Evolutionary conservation across 768 basidiomycete genomes (phyloP), one percentile per base, ranked within the genome.

Genomic region (Chalciporus piperatus): DNA sequence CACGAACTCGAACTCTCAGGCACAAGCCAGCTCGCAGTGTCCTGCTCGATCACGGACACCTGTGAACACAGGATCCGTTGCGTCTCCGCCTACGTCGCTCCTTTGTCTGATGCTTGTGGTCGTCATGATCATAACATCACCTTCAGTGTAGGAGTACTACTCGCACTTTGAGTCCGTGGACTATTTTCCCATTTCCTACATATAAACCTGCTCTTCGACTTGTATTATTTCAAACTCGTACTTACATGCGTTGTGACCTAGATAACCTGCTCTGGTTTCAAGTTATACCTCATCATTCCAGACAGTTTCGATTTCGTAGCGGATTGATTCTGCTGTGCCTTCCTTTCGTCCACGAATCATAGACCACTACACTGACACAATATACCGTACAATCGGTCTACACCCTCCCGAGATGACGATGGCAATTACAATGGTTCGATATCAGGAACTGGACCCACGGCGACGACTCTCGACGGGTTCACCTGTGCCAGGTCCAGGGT

Each of bases 381-480:
- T n/a, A 37, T 37, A 37, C 35, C 16, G 35, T 37, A 37, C 35
- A n/a, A 37, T 10, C 5, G n/a, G 35, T 37, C 5, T 6, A 35
- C 13, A 3, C 33, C 16, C 3, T 35, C 5, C 35, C 8, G 16
- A 37, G n/a, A 19, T 32, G 19, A 10, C 14, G 25, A 32, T 25
- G 22, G 12, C 41, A 19, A 45, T 41, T 67, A 83, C 62, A 89
- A 62, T 1, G 87, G 82, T 58, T 80, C 74, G 45, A 96, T 83
- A 59, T 82, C 62, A 1, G 85, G 86, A 47, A 79, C 66, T 0
- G 92, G 92, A 1, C 92, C 92, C 6, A 77, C 70, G 3, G 92
- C 84, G 4, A 96, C 84, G 59, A 95, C 71, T 41, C 87, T 79
- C 6, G 81, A 79, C 6, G 86, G 87, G 68, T 95, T 94, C 68